Evolutionary conservation across 2,329 filamentous ascomycete species (phyloP).

Genomic region (Amphichorda felina): DNA sequence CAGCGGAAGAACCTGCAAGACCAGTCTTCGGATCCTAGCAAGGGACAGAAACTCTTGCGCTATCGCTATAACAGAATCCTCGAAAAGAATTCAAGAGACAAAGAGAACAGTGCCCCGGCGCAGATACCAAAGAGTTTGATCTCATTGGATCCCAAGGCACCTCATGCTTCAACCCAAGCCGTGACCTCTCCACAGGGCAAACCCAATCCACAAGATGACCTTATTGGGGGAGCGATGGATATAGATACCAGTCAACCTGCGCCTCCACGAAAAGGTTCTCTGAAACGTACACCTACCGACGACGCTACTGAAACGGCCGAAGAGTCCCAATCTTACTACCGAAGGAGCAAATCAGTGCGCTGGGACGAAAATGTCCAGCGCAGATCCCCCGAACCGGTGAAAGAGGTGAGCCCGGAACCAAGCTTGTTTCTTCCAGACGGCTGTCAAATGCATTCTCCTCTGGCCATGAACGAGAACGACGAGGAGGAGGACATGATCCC

Average conservation of each 20-base stretch:
- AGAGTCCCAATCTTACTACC: too few relatives aligned
- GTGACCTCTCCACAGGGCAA: not conserved
- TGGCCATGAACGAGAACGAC: not conserved
- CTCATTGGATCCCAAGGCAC: constrained; percentile 17
- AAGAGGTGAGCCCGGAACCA: not conserved
- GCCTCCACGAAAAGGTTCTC: not conserved
- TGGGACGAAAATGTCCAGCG: constrained; percentile 11
- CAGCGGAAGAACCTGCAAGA: constrained; percentile 22
- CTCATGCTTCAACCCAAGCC: not conserved
- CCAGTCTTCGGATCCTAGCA: constrained; percentile 26
- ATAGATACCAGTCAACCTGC: not conserved
- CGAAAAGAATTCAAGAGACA: constrained; percentile 28
- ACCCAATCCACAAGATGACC: too few relatives aligned
- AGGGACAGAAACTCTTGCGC: constrained; percentile 25
- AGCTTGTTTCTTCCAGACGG: not conserved
- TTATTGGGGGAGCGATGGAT: not conserved
- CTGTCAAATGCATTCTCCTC: too few relatives aligned
- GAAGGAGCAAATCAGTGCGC: constrained; percentile 11
- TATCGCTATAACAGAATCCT: constrained; percentile 23
- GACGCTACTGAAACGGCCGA: too few relatives aligned
- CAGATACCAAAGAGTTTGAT: constrained; percentile 15
- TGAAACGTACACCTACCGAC: not conserved
- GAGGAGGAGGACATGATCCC: not conserved
- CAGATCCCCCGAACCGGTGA: not conserved
- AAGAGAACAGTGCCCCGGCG: constrained; percentile 21